Conservation (phyloP, 805 yeast genomes). For the Zygoascus flipseniorum region DNA sequence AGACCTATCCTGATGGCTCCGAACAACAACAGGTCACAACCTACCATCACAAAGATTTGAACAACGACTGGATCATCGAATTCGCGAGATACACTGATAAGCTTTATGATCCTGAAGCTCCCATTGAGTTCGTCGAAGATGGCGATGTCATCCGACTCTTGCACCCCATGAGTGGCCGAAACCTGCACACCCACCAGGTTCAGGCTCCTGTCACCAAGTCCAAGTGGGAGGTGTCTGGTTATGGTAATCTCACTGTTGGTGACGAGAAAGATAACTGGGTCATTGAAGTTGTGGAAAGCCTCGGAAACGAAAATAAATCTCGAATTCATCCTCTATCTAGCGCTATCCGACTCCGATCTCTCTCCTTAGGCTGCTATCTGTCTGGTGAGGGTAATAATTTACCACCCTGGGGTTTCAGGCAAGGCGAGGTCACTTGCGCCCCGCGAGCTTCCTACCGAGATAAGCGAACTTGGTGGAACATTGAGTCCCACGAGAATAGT, state of each 20-base stretch:
- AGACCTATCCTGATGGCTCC: constrained; percentile 83
- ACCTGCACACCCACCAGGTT: constrained; percentile 75
- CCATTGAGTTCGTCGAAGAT: constrained; percentile 37
- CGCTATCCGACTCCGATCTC: constrained; percentile 66
- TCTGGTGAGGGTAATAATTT: constrained; percentile 72
- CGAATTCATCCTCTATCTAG: constrained; percentile 60
- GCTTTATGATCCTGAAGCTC: constrained; percentile 24
- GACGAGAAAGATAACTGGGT: constrained; percentile 88
- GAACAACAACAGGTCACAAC: constrained; percentile 83
- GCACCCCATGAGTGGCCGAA: constrained; percentile 63
- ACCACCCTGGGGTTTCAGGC: constrained; percentile 98
- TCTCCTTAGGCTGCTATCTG: constrained; percentile 68
- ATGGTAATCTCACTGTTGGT: constrained; percentile 63
- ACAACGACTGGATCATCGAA: constrained; percentile 68
- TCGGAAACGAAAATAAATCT: constrained; percentile 27
- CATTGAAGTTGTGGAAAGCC: constrained; percentile 58
- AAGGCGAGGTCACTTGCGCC: constrained; percentile 86
- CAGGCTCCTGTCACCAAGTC: constrained; percentile 62
- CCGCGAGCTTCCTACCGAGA: constrained; percentile 41
- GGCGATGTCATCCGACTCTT: constrained; percentile 63
- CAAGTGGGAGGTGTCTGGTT: constrained; percentile 80
- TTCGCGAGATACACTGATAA: constrained; percentile 16
- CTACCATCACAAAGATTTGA: constrained; percentile 53
- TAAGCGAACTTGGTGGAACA: constrained; percentile 71
- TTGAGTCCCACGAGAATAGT: constrained; percentile 58